phyloP scores from a whole-genome alignment of 306 rosid genomes.

The Lagenaria siceraria region DNA sequence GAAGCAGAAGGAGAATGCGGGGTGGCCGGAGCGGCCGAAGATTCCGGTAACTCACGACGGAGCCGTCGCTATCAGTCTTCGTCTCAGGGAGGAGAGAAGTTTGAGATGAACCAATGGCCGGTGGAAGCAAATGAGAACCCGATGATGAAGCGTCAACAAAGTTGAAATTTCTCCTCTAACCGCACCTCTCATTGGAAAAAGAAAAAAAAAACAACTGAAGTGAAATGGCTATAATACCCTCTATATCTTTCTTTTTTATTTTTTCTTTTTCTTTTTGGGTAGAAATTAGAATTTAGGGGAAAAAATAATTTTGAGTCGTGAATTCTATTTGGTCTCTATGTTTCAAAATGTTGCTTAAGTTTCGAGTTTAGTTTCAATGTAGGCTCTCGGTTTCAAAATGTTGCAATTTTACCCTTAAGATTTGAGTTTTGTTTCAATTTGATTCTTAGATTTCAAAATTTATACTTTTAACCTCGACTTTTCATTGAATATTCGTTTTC shows the following conservation, averaged over 20 bases:
- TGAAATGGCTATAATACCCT: conserved; percentile 13
- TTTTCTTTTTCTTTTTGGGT: neutral
- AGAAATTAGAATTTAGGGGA: too few species aligned
- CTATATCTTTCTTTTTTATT: neutral
- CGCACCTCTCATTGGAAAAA: neutral
- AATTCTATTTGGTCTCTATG: too few species aligned
- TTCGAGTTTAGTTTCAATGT: too few species aligned
- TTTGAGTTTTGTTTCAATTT: too few species aligned
- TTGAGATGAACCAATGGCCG: conserved; percentile 14
- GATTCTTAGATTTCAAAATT: too few species aligned
- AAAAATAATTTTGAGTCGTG: too few species aligned
- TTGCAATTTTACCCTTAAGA: too few species aligned
- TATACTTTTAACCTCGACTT: too few species aligned
- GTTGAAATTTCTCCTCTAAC: conserved; percentile 13
- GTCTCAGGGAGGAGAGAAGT: neutral
- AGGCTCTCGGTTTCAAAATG: too few species aligned
- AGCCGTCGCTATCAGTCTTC: conserved; percentile 10
- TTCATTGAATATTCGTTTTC: too few species aligned
- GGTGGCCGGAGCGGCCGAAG: neutral
- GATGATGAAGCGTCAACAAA: conserved; percentile 35
- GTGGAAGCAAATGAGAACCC: conserved; percentile 10
- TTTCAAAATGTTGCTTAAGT: too few species aligned
- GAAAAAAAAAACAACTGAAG: neutral
- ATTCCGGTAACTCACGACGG: conserved; percentile 4
- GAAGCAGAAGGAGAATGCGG: neutral